A percentile compares a stretch with the other conserved stretches of the same genome.
phyloP scores from a whole-genome alignment of 2,329 filamentous ascomycete genomes.

The Epichloe gansuensis region DNA sequence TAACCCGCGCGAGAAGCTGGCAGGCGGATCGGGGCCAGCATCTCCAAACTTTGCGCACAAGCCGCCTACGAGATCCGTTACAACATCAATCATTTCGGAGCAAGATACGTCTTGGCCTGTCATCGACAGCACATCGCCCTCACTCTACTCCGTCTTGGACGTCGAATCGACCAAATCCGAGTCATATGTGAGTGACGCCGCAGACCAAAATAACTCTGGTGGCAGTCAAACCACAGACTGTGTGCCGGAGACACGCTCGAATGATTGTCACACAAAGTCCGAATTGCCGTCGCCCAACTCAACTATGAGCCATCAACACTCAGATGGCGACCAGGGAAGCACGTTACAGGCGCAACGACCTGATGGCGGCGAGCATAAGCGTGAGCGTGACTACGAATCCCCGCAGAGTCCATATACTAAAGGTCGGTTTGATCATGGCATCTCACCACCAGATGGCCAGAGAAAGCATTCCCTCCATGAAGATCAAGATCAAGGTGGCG shows the following conservation, averaged over 20 bases:
- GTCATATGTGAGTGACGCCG: not conserved
- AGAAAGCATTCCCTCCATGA: not conserved
- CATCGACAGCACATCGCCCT: not conserved
- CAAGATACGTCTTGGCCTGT: not conserved
- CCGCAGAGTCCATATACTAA: not conserved
- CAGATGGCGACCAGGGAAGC: not conserved
- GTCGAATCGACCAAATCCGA: not conserved
- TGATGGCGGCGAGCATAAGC: not conserved
- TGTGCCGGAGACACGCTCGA: not conserved
- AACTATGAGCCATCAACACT: not conserved
- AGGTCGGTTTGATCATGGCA: not conserved
- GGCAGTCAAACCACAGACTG: not conserved
- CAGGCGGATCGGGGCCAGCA: not conserved
- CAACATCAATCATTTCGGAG: not conserved
- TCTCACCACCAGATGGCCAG: not conserved
- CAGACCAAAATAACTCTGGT: not conserved
- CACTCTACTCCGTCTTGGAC: not conserved
- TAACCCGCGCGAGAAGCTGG: not conserved
- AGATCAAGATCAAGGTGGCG: not conserved
- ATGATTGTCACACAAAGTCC: not conserved
- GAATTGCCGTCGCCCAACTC: not conserved
- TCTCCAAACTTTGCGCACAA: not conserved
- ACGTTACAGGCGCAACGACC: not conserved
- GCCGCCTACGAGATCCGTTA: not conserved
- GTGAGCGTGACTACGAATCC: not conserved